A percentile compares a stretch with the other conserved stretches of the same genome.
These are phyloP conservation scores for Solidago caesia DNA, from an alignment of 129 eudicot species.

Conservation along the genomic window DNA sequence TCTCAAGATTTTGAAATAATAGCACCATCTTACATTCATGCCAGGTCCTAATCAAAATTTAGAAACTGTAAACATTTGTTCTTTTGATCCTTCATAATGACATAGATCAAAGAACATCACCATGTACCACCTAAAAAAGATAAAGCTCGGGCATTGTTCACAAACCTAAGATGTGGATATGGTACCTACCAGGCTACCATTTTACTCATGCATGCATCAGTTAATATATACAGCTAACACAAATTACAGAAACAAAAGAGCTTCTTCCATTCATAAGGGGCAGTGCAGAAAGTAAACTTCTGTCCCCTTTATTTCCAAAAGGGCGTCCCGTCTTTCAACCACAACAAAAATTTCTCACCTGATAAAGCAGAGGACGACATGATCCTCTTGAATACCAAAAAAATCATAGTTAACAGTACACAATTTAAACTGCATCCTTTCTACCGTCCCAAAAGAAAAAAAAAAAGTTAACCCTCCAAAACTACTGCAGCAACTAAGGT, in stretches of 20 bases:
- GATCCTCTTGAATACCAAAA: constrained; percentile 27
- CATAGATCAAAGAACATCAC: not conserved
- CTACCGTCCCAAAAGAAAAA: constrained; percentile 12
- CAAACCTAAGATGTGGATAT: not conserved
- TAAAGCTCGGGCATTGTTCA: not conserved
- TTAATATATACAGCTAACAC: not conserved
- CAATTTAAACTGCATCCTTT: constrained; percentile 13
- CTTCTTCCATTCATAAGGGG: not conserved
- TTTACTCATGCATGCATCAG: too few relatives aligned
- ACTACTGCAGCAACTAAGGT: constrained; percentile 18
- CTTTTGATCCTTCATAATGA: too few relatives aligned
- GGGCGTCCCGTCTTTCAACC: constrained; percentile 9
- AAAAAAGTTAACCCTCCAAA: constrained; percentile 27
- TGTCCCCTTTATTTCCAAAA: constrained; percentile 30
- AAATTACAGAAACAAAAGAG: not conserved
- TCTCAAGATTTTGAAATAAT: too few relatives aligned
- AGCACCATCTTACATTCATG: too few relatives aligned
- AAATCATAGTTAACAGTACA: constrained; percentile 20
- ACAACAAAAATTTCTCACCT: constrained; percentile 34
- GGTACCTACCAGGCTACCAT: too few relatives aligned
- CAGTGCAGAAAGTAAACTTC: constrained; percentile 7
- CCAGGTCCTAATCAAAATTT: not conserved
- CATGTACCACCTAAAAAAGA: not conserved
- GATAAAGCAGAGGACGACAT: constrained; percentile 23
- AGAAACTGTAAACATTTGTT: not conserved